Evolutionary conservation across 495 filamentous ascomycete species (phyloP).

Genomic region (Apodospora peruviana): DNA sequence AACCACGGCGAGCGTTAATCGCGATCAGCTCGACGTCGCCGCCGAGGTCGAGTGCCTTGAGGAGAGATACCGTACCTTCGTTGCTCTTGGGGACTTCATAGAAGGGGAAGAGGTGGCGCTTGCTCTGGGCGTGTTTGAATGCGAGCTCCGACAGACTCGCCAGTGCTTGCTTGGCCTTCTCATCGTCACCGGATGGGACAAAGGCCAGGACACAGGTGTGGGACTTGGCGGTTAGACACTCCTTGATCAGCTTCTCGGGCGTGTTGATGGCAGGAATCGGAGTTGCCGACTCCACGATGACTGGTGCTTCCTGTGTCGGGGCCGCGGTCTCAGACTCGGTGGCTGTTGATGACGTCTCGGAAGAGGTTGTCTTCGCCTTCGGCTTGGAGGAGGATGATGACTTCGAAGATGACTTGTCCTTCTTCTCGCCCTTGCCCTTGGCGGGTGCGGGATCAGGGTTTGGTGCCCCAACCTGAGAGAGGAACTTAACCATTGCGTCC

Average conservation of each 20-base stretch:
- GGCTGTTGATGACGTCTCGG: constrained; percentile 28
- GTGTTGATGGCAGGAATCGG: constrained; percentile 45
- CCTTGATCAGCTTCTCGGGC: constrained; percentile 53
- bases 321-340: constrained; percentile 30
- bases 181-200: constrained; percentile 51
- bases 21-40: constrained; percentile 65
- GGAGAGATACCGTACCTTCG: constrained; percentile 47
- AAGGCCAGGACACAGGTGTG: constrained; percentile 83
- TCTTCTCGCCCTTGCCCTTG: constrained; percentile 43
- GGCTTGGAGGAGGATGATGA: constrained; percentile 33
- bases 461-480: constrained; percentile 73
- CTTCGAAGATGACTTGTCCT: constrained; percentile 37
- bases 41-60: constrained; percentile 55
- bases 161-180: constrained; percentile 53
- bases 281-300: constrained; percentile 47
- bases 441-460: constrained; percentile 58
- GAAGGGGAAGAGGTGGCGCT: constrained; percentile 73
- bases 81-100: constrained; percentile 67
- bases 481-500: constrained; percentile 71
- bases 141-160: constrained; percentile 64
- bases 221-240: constrained; percentile 71
- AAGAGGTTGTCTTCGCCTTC: constrained; percentile 31
- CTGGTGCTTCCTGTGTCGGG: constrained; percentile 33
- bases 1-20: constrained; percentile 74
- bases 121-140: constrained; percentile 61